These are phyloP conservation scores for Herpetospermum pedunculosum DNA, from an alignment of 306 rosid species.

Conservation along the genomic window DNA sequence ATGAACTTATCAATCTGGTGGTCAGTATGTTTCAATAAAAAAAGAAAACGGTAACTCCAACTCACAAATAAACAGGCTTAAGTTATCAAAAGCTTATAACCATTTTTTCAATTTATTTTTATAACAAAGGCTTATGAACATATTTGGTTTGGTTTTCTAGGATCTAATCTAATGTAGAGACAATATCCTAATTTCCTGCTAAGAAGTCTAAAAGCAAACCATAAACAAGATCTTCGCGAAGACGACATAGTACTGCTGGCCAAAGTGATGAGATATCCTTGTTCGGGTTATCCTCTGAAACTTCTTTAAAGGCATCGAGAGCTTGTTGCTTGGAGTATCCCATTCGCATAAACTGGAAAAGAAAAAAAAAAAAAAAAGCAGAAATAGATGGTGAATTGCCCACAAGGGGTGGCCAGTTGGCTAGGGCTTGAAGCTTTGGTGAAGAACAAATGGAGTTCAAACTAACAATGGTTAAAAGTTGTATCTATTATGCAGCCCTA, in stretches of 20 bases:
- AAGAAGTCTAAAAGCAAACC: constrained; percentile 34
- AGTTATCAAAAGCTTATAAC: neutral
- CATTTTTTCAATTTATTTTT: neutral
- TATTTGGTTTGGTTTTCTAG: neutral
- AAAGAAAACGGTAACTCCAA: neutral
- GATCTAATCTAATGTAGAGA: constrained; percentile 12
- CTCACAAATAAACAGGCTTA: neutral
- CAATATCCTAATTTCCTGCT: constrained; percentile 14
- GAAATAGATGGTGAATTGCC: neutral
- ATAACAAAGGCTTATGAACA: constrained; percentile 12
- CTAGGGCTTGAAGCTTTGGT: neutral
- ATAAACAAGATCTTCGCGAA: constrained; percentile 63
- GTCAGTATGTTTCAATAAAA: neutral
- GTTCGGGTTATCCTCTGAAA: constrained; percentile 34
- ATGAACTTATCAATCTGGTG: constrained; percentile 11
- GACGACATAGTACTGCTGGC: constrained; percentile 74
- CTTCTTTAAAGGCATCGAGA: constrained; percentile 41
- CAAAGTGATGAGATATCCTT: constrained; percentile 59
- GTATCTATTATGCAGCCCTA: neutral
- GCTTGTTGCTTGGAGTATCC: constrained; percentile 77
- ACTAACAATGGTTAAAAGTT: neutral
- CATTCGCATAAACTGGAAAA: constrained; percentile 48
- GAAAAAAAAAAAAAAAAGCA: neutral
- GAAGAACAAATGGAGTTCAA: neutral
- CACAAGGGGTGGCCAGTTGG: neutral